phyloP scores from a whole-genome alignment of 2,329 filamentous ascomycete species.

The Pseudocercospora crystallina region DNA sequence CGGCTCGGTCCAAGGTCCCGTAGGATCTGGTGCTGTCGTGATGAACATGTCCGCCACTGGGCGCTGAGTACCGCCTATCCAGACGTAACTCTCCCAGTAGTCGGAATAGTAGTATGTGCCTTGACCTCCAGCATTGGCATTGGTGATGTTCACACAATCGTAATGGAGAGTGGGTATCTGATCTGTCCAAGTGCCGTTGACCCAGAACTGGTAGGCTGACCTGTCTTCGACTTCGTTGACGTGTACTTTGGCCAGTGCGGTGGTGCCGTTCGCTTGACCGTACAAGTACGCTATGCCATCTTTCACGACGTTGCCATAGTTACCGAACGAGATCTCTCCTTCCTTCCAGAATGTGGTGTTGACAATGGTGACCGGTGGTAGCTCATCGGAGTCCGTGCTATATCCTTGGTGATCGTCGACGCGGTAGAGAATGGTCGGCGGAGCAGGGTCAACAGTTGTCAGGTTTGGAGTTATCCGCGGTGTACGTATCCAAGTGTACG shows the following conservation, averaged over 20 bases:
- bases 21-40: slow-evolving; percentile 25
- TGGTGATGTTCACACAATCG: slow-evolving; percentile 15
- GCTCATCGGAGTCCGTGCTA: neutral
- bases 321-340: slow-evolving; percentile 9
- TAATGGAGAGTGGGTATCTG: neutral
- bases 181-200: slow-evolving; percentile 6
- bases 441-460: neutral
- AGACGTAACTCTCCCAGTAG: slow-evolving; percentile 25
- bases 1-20: slow-evolving; percentile 26
- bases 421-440: slow-evolving; percentile 7
- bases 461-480: slow-evolving; percentile 1
- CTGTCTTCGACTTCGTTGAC: slow-evolving; percentile 6
- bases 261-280: slow-evolving; percentile 6
- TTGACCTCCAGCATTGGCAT: slow-evolving; percentile 24
- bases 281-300: slow-evolving; percentile 13
- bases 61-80: slow-evolving; percentile 20
- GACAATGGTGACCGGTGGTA: slow-evolving; percentile 5
- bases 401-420: neutral
- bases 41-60: slow-evolving; percentile 17
- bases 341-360: slow-evolving; percentile 2
- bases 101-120: slow-evolving; percentile 27
- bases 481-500: slow-evolving; percentile 10
- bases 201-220: slow-evolving; percentile 6
- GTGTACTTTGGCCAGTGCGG: slow-evolving; percentile 7
- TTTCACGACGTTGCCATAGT: slow-evolving; percentile 8